Evolutionary conservation across 495 filamentous ascomycete genomes (phyloP), one percentile per base, ranked within the genome.

Genomic region (Poronia punctata): DNA sequence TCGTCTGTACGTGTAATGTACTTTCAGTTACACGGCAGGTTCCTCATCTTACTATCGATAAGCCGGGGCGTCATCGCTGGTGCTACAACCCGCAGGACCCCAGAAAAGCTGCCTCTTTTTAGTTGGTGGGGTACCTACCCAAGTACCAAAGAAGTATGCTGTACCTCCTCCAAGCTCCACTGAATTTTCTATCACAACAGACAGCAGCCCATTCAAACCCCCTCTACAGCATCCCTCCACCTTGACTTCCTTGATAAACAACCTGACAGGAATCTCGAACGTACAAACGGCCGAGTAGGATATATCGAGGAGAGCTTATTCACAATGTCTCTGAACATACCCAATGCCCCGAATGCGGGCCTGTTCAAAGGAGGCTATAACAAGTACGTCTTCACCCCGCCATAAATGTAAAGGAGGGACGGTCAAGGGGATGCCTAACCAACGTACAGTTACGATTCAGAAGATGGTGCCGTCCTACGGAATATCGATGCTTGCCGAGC

Each of bases 401-500:
- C 47, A 45, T 54, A n/a, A 31, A 29, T 16, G 15, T 6, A 26
- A 16, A 30, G 39, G 18, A 8, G 19, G 14, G 9, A n/a, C 16
- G 38, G 38, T 12, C 17, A 38, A 12, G 19, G 26, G 17, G 30
- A 28, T 11, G 22, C 15, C 46, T 54, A 35, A 58, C 38, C 4
- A 23, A 41, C 7, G 11, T 48, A 46, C 47, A 97, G 93, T 72
- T 93, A 97, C 66, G 88, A 96, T 52, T 78, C 89, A 43, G 93
- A 99, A 80, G 93, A 99, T 84, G 93, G 92, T 52, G 93, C 93
- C 51, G 92, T 99, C 37, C 75, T 97, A 36, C 86, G 93, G 53
- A 99, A 97, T 66, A 97, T 99, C 65, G 93, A 99, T 65, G 93
- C 93, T 62, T 97, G 90, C 72, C 80, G 87, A 53, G 86, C 93